These are phyloP conservation scores for Tricholoma terreum DNA, from an alignment of 768 basidiomycete genomes.

Conservation along the genomic window DNA sequence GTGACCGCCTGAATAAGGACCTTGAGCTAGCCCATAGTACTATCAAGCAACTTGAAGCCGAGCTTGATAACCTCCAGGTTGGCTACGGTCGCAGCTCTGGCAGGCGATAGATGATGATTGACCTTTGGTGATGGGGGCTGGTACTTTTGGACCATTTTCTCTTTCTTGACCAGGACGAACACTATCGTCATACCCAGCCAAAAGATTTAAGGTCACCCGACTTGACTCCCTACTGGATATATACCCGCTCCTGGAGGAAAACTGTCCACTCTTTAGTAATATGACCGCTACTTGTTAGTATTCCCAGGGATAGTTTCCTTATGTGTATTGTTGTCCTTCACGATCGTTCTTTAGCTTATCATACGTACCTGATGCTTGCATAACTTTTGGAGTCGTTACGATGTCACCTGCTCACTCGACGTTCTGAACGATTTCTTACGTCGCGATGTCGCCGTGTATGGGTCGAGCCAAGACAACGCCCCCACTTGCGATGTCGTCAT, in stretches of 20 bases:
- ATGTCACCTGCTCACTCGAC: too few species aligned
- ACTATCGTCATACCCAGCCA: not conserved
- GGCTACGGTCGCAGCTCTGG: constrained; percentile 76
- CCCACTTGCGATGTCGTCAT: too few species aligned
- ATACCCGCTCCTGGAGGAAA: not conserved
- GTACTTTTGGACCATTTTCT: not conserved
- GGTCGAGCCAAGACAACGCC: too few species aligned
- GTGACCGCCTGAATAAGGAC: constrained; percentile 98
- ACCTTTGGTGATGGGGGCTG: not conserved
- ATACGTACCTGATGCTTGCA: not conserved
- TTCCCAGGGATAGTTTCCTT: constrained; percentile 1
- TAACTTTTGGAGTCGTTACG: too few species aligned
- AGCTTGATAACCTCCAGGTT: constrained; percentile 86
- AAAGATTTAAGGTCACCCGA: not conserved
- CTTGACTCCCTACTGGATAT: not conserved
- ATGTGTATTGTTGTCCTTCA: not conserved
- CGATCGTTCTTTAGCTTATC: not conserved
- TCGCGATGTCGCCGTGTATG: too few species aligned
- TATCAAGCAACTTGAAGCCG: constrained; percentile 88
- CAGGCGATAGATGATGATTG: constrained; percentile 42
- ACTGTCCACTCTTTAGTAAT: not conserved
- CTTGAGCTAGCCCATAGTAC: constrained; percentile 88
- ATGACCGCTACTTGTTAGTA: not conserved
- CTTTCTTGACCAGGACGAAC: not conserved
- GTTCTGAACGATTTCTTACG: too few species aligned